Percentiles rank a stretch among this genome's conserved stretches.
Evolutionary conservation across 331 rosid species (phyloP).

Genomic region (Phaseolus coccineus): DNA sequence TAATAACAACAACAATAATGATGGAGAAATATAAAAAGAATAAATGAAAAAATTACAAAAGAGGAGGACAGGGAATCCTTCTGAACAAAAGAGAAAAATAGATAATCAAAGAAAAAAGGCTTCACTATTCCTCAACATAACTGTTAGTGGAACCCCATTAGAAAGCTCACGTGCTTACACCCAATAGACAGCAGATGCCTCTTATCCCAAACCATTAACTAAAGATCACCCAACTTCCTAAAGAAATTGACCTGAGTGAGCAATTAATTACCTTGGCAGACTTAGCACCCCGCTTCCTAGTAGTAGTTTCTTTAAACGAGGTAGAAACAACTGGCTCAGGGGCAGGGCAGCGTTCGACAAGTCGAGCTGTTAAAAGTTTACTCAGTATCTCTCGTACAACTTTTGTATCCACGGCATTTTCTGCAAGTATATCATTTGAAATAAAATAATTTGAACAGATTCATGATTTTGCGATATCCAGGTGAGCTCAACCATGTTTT

Average conservation of each 20-base stretch:
- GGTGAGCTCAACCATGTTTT: conserved; percentile 20
- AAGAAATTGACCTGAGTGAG: conserved; percentile 39
- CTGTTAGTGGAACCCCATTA: conserved; percentile 12
- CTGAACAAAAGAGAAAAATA: background rate
- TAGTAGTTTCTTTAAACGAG: conserved; percentile 48
- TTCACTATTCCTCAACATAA: conserved; percentile 25
- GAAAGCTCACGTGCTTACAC: background rate
- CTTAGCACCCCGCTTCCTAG: conserved; percentile 74
- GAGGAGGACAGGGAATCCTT: conserved; percentile 19
- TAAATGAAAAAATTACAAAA: background rate
- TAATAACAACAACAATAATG: background rate
- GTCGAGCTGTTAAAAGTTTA: conserved; percentile 66
- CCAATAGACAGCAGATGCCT: conserved; percentile 6
- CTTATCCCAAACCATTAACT: conserved; percentile 13
- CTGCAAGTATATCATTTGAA: conserved; percentile 50
- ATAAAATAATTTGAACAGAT: conserved; percentile 28
- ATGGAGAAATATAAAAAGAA: background rate
- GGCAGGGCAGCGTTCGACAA: conserved; percentile 83
- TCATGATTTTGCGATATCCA: conserved; percentile 14
- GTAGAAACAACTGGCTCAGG: conserved; percentile 67
- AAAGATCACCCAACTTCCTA: conserved; percentile 4
- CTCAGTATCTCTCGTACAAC: conserved; percentile 59
- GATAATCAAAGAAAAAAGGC: conserved; percentile 13
- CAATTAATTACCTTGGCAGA: conserved; percentile 74
- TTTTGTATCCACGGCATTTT: conserved; percentile 55